Conservation (phyloP, 2,329 filamentous ascomycete genomes). For the Arachnopeziza araneosa region DNA sequence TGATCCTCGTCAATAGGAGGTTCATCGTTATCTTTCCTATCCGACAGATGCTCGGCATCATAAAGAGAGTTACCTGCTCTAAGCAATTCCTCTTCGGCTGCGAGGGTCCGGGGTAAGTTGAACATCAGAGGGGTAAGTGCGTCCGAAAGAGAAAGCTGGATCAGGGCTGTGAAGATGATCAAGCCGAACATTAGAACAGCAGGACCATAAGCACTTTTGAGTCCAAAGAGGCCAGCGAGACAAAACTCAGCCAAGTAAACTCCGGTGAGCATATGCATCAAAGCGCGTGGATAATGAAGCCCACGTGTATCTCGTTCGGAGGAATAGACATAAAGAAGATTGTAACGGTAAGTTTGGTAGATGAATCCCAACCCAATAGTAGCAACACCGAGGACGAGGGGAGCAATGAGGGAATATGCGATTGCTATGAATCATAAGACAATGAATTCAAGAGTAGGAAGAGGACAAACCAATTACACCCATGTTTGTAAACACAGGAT, state of each 20-base stretch:
- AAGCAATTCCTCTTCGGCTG: slow-evolving; percentile 22
- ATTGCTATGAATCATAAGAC: slow-evolving; percentile 41
- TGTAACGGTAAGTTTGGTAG: slow-evolving; percentile 61
- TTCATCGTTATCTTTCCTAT: slow-evolving; percentile 11
- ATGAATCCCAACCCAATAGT: slow-evolving; percentile 57
- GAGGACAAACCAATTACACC: slow-evolving; percentile 44
- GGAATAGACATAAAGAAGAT: slow-evolving; percentile 58
- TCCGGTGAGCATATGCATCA: slow-evolving; percentile 59
- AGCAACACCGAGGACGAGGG: slow-evolving; percentile 59
- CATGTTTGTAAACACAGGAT: slow-evolving; percentile 51
- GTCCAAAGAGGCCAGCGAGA: slow-evolving; percentile 57
- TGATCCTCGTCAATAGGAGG: slow-evolving; percentile 26
- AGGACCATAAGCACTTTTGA: slow-evolving; percentile 47
- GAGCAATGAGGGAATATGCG: slow-evolving; percentile 60
- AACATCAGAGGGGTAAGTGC: slow-evolving; percentile 26
- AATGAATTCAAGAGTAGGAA: not conserved
- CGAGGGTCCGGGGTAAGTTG: slow-evolving; percentile 28
- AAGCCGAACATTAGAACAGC: slow-evolving; percentile 53
- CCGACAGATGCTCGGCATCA: slow-evolving; percentile 13
- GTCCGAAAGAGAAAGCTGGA: slow-evolving; percentile 40
- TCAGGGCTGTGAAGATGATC: slow-evolving; percentile 47
- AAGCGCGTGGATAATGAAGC: slow-evolving; percentile 55
- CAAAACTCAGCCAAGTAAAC: slow-evolving; percentile 58
- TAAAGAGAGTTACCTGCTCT: slow-evolving; percentile 14
- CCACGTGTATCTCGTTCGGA: slow-evolving; percentile 59